Conservation (phyloP, 345 rosid genomes). For the Angophora floribunda region DNA sequence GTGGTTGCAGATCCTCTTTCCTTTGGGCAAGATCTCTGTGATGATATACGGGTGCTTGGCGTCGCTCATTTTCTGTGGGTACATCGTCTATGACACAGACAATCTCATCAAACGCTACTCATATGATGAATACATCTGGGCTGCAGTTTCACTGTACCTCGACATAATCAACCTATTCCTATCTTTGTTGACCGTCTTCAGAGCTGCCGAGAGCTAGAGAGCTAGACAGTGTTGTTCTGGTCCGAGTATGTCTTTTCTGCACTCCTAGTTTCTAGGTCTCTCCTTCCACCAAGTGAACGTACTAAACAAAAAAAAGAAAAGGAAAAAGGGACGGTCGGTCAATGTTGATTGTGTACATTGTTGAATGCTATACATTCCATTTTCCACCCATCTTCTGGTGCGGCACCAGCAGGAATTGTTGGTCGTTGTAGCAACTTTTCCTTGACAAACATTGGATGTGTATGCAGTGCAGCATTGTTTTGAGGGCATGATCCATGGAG, state of each 20-base stretch:
- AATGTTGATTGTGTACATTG: background rate
- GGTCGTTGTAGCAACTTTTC: background rate
- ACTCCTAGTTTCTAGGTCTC: background rate
- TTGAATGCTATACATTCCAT: background rate
- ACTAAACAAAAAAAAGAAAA: background rate
- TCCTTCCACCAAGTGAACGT: background rate
- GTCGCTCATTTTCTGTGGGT: conserved; percentile 74
- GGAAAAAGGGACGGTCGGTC: background rate
- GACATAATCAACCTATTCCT: conserved; percentile 79
- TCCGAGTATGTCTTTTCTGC: background rate
- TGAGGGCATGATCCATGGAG: background rate
- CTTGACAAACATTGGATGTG: background rate
- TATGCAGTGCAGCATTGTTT: background rate
- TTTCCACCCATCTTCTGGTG: background rate
- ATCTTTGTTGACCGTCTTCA: conserved; percentile 52
- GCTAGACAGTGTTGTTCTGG: background rate
- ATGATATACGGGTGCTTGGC: conserved; percentile 82
- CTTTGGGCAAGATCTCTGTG: conserved; percentile 59
- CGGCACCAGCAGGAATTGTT: background rate
- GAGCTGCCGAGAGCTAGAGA: conserved; percentile 55
- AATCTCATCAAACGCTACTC: conserved; percentile 77
- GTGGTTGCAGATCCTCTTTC: conserved; percentile 60
- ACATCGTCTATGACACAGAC: conserved; percentile 77
- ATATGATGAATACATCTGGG: conserved; percentile 89
- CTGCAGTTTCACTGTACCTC: conserved; percentile 64